Percentiles rank a stretch among this genome's conserved stretches.
phyloP scores from a whole-genome alignment of 257 asterid species.

The Echium plantagineum region DNA sequence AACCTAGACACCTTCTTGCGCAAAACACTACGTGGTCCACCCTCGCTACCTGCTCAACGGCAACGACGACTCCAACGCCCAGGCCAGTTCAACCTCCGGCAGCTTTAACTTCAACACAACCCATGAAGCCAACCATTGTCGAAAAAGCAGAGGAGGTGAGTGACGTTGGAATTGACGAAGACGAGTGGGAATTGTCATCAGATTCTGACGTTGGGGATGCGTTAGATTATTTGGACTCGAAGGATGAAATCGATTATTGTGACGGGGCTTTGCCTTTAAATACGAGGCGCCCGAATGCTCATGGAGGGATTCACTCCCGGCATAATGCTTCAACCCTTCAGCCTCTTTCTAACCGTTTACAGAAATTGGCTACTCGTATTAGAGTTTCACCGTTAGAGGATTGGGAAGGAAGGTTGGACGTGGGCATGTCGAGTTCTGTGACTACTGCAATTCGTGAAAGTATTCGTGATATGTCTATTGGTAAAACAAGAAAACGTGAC shows the following conservation, averaged over 20 bases:
- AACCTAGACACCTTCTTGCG: too few relatives aligned
- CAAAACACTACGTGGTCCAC: too few relatives aligned
- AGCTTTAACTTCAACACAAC: too few relatives aligned
- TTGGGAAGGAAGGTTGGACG: constrained; percentile 88
- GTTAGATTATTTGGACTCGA: constrained; percentile 66
- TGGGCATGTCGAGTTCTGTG: constrained; percentile 89
- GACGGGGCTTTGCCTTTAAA: constrained; percentile 37
- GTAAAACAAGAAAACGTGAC: constrained; percentile 68
- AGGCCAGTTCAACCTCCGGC: too few relatives aligned
- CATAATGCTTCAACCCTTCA: constrained; percentile 65
- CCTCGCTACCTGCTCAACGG: too few relatives aligned
- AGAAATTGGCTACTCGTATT: constrained; percentile 48
- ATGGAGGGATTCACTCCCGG: constrained; percentile 77
- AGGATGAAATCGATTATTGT: constrained; percentile 28
- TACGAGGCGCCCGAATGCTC: constrained; percentile 77
- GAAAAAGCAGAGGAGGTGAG: constrained; percentile 13
- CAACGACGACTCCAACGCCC: too few relatives aligned
- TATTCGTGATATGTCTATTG: constrained; percentile 88
- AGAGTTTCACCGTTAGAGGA: constrained; percentile 91
- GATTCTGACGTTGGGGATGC: constrained; percentile 82
- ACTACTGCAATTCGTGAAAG: constrained; percentile 95
- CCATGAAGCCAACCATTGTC: constrained; percentile 4
- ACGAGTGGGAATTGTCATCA: constrained; percentile 43
- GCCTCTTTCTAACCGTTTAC: constrained; percentile 57
- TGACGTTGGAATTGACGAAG: constrained; percentile 23